Percentiles rank a stretch among this genome's conserved stretches.
Evolutionary conservation across 305 asterid species (phyloP).

Genomic region (Fraxinus albicans): DNA sequence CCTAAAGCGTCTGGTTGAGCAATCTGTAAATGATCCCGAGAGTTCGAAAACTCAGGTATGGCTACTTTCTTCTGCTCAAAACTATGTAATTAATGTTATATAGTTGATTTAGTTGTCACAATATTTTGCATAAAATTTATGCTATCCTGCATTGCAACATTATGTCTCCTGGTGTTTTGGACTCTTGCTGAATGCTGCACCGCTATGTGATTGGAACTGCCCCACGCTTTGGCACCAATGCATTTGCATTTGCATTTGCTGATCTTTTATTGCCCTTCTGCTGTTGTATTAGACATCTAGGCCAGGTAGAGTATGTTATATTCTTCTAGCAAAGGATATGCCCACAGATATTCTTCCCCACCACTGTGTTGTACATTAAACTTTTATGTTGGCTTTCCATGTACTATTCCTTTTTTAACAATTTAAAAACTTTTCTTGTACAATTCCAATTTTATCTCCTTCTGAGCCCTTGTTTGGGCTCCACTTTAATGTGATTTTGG

Average conservation of each 20-base stretch:
- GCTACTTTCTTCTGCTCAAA: constrained; percentile 15
- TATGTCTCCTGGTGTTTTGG: not conserved
- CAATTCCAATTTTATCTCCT: not conserved
- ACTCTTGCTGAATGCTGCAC: not conserved
- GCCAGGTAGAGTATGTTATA: not conserved
- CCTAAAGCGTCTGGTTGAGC: constrained; percentile 84
- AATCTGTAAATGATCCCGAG: constrained; percentile 80
- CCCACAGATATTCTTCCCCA: not conserved
- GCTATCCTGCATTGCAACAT: not conserved
- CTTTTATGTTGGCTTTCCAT: not conserved
- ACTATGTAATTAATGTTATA: constrained; percentile 1
- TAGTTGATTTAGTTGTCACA: not conserved
- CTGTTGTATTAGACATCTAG: not conserved
- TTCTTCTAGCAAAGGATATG: not conserved
- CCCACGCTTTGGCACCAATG: not conserved
- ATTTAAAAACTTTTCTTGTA: not conserved
- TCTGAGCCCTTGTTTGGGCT: not conserved
- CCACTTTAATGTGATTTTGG: not conserved
- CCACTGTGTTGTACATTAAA: not conserved
- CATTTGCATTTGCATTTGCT: not conserved
- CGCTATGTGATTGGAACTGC: not conserved
- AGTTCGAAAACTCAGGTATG: constrained; percentile 73
- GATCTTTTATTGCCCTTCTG: not conserved
- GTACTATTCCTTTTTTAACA: not conserved
- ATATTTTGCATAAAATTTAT: not conserved